Base-by-base conservation (phyloP, 306 rosid species). In the Lotus japonicus region DNA sequence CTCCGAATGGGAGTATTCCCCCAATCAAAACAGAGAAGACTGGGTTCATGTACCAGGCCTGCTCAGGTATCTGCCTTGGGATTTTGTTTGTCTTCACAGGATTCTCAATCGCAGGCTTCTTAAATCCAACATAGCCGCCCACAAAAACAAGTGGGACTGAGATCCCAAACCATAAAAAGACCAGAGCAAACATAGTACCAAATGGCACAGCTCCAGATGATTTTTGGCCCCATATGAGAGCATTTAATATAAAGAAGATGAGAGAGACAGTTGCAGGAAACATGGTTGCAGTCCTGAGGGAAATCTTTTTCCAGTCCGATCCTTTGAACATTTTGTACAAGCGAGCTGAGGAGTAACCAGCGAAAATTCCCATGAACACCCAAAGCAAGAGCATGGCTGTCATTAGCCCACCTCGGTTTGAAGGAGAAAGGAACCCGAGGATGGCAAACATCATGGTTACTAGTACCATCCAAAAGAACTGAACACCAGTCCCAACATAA, bases 11-110 rank as follows among this genome's bases (percentile, higher is more conserved):
- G 44, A 92, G 92, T 79, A 92, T 92, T 77, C 98, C 98, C n/a
- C 98, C 98, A 0, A 94, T 90, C 39, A 94, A 80, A 76, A 94
- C 82, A 0, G 98, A 94, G 82, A 94, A 90, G 10, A 78, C 71
- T 1, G 98, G 90, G 83, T 94, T 90, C 98, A 92, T 92, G 83
- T 92, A 92, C 98, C 98, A 92, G 43, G 98, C 96, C 84, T 92
- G 98, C 76, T 90, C 98, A 42, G 98, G 98, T 69, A 94, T 90
- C 79, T 94, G 98, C 78, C 98, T 88, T 13, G 98, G 98, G 80
- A 94, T 94, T 80, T 94, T 94, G 83, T 94, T 94, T 8, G 98
- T 94, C 80, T 90, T 94, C 84, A 94, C 98, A 10, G 98, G 98
- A 45, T 81, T 92, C 75, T 94, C 98, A 38, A 86, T 86, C n/a